Percentiles rank a stretch among this genome's conserved stretches.
Conservation (phyloP, 2,329 filamentous ascomycete genomes). For the Penicillium sp. region DNA sequence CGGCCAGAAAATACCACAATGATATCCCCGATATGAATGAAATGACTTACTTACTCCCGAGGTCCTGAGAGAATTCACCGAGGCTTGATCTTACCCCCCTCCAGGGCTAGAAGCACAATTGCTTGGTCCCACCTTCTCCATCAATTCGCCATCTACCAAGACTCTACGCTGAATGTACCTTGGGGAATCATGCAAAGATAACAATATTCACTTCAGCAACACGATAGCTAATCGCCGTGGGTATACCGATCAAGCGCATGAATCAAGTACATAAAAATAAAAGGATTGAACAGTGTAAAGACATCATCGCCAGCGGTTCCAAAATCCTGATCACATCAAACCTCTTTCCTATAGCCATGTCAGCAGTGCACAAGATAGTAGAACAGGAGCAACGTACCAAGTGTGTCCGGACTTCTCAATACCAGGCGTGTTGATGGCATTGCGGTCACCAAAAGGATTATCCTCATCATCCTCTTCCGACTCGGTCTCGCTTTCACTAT, state of each 20-base stretch:
- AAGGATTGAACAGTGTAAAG: not conserved
- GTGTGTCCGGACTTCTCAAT: conserved; percentile 35
- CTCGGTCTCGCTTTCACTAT: conserved; percentile 59
- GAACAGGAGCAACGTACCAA: conserved; percentile 31
- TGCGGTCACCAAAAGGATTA: conserved; percentile 82
- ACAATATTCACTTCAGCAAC: conserved; percentile 1
- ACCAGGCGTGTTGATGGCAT: conserved; percentile 54
- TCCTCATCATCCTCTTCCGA: conserved; percentile 71
- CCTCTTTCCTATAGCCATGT: conserved; percentile 29
- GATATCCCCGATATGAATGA: no score
- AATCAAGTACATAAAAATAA: not conserved
- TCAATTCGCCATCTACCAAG: not conserved
- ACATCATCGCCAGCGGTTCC: not conserved
- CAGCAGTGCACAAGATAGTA: conserved; percentile 7
- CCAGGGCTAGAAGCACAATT: no score
- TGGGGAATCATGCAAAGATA: not conserved
- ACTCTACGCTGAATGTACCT: not conserved
- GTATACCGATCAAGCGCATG: conserved; percentile 9
- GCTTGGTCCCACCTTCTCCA: no score
- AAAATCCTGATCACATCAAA: conserved; percentile 16
- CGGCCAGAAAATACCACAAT: no score
- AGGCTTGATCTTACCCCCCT: no score
- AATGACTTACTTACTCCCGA: no score
- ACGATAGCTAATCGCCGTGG: conserved; percentile 9
- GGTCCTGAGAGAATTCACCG: no score